These are phyloP conservation scores for Colletotrichum simmondsii DNA, from an alignment of 2,329 filamentous ascomycete genomes.

Conservation along the genomic window DNA sequence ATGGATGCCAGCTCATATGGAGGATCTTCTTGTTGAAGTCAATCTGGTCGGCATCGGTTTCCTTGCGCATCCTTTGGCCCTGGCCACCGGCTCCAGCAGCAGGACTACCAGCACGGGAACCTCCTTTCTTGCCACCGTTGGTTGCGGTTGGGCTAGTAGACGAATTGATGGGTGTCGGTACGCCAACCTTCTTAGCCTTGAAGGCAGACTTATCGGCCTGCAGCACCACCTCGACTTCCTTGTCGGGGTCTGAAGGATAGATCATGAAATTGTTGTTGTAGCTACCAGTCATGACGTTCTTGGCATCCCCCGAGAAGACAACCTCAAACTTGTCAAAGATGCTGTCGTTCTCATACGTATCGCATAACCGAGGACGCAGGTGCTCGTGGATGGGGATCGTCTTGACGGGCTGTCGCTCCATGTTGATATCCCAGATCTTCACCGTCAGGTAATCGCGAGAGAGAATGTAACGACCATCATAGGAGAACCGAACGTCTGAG, in stretches of 20 bases:
- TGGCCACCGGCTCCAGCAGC: constrained; percentile 72
- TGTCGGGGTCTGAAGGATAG: constrained; percentile 94
- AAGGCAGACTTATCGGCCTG: constrained; percentile 99
- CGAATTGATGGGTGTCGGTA: constrained; percentile 94
- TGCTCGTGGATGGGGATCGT: constrained; percentile 99
- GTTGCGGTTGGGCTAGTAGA: constrained; percentile 77
- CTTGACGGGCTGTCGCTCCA: constrained; percentile 97
- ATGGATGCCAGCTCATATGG: constrained; percentile 99
- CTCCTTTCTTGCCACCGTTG: constrained; percentile 85
- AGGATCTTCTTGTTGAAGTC: constrained; percentile 99
- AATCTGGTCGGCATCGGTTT: constrained; percentile 98
- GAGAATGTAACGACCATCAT: constrained; percentile 95
- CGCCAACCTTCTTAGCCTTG: constrained; percentile 99
- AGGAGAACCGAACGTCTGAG: constrained; percentile 96
- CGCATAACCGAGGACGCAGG: constrained; percentile 90
- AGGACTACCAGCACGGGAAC: constrained; percentile 89
- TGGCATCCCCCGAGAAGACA: constrained; percentile 96
- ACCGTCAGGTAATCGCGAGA: constrained; percentile 98
- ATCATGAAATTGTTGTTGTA: constrained; percentile 99
- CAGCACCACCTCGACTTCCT: constrained; percentile 96
- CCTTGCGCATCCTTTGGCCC: constrained; percentile 96
- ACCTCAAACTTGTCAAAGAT: constrained; percentile 99
- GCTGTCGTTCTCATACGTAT: constrained; percentile 99
- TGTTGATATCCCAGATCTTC: constrained; percentile 99
- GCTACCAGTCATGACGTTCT: constrained; percentile 99